Base-by-base conservation (phyloP, 495 filamentous ascomycete species). In the Aspergillus panamensis region DNA sequence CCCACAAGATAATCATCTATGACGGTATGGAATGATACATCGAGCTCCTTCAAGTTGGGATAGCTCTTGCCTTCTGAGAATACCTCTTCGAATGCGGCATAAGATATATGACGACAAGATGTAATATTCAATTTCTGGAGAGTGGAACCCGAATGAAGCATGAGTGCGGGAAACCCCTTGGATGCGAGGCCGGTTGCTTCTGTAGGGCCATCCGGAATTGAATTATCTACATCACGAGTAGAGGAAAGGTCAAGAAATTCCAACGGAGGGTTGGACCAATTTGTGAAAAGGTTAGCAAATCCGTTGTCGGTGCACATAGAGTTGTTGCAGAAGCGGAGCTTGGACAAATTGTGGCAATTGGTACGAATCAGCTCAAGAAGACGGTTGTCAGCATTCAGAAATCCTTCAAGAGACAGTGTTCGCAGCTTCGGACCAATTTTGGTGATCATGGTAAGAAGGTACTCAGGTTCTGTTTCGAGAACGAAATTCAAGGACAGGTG, bases 271-370 rank as follows among this genome's bases (percentile, higher is more conserved):
- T 96, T 96, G 33, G 77, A 66, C 91, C 91, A 96, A 51, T 75
- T 69, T 1, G 69, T 80, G 71, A 97, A 96, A n/a, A 96, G 81
- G 1, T 73, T 69, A 21, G 71, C 74, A 62, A 87, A 89, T 8
- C 78, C 89, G 9, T 79, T 79, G 66, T 96, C 91, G 0, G 88
- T 90, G 64, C 85, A 84, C n/a, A 73, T 60, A 47, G 87, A 79
- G 70, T 89, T 92, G 51, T 86, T 82, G 1, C 86, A 85, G 62
- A 97, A 81, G 29, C 90, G 86, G 10, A 97, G 77, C 64, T 96
- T 96, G 25, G 58, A 55, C 17, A 97, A 79, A n/a, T 68, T 64
- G 16, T 70, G 75, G 72, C 91, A 96, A 43, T 82, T 76, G 14
- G 78, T 71, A 69, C 90, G 87, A 50, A 96, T 84, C 4, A 77